Conservation (phyloP, 805 yeast species). For the Komagataella pseudopastoris region DNA sequence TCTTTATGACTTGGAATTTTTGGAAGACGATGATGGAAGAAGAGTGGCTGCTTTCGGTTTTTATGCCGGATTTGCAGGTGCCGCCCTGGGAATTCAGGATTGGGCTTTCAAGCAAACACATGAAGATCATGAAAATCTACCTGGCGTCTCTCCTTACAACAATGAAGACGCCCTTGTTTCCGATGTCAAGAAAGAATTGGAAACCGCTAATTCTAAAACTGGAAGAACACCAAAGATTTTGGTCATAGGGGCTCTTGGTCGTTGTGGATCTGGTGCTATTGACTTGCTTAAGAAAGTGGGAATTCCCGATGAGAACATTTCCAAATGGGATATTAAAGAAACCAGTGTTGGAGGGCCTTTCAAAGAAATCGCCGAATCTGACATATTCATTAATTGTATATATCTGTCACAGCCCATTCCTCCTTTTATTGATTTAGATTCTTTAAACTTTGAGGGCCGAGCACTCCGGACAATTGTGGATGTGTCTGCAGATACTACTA, state of each 20-base stretch:
- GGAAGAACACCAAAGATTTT: constrained; percentile 66
- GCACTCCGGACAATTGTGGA: constrained; percentile 86
- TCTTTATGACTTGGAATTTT: constrained; percentile 86
- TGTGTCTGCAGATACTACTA: constrained; percentile 97
- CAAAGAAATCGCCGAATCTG: constrained; percentile 76
- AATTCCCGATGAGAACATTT: constrained; percentile 69
- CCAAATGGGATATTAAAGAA: constrained; percentile 95
- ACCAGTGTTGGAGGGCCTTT: constrained; percentile 97
- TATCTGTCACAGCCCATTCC: constrained; percentile 88
- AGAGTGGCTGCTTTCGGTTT: constrained; percentile 99
- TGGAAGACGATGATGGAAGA: constrained; percentile 90
- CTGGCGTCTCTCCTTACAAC: constrained; percentile 71
- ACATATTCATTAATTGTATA: constrained; percentile 91
- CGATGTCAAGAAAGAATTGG: constrained; percentile 52
- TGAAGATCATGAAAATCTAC: constrained; percentile 52
- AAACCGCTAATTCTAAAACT: constrained; percentile 39
- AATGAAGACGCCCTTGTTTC: constrained; percentile 63
- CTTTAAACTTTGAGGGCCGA: constrained; percentile 56
- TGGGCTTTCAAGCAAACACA: constrained; percentile 88
- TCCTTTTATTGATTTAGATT: constrained; percentile 67
- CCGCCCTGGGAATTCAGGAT: constrained; percentile 88
- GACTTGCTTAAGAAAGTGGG: constrained; percentile 76
- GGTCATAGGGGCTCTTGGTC: constrained; percentile 94
- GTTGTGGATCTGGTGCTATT: constrained; percentile 97
- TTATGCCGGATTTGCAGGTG: constrained; percentile 99